Conservation (phyloP, 2,329 filamentous ascomycete genomes). For the Cytospora leucostoma region DNA sequence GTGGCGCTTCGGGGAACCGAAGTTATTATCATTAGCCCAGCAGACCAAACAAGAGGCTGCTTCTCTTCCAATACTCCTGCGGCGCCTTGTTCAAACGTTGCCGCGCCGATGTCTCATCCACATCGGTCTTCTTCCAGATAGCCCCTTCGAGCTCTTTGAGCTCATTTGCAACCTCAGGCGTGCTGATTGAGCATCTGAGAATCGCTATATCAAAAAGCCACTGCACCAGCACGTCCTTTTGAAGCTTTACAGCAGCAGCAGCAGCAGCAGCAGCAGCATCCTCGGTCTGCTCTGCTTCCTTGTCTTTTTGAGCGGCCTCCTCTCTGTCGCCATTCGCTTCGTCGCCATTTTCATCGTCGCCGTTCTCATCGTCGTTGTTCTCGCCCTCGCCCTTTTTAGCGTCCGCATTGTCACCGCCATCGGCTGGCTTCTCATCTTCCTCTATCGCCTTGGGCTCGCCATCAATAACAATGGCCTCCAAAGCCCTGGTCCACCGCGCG, state of each 20-base stretch:
- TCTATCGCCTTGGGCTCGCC: conserved; percentile 29
- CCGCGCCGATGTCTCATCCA: conserved; percentile 51
- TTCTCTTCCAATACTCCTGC: conserved; percentile 80
- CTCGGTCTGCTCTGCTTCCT: conserved; percentile 22
- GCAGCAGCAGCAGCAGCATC: conserved; percentile 23
- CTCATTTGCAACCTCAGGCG: conserved; percentile 26
- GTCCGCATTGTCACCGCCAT: background rate
- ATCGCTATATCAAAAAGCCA: conserved; percentile 63
- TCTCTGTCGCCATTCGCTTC: conserved; percentile 10
- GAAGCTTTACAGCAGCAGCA: conserved; percentile 31
- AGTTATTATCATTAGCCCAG: conserved; percentile 48
- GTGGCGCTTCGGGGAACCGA: background rate
- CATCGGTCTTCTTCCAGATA: conserved; percentile 46
- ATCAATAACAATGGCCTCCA: conserved; percentile 38
- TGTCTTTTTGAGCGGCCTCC: conserved; percentile 25
- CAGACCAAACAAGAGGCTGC: conserved; percentile 78
- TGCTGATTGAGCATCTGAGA: conserved; percentile 41
- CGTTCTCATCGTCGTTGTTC: conserved; percentile 20
- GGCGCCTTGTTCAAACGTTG: conserved; percentile 63
- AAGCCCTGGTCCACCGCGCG: conserved; percentile 48
- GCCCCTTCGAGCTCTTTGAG: conserved; percentile 50
- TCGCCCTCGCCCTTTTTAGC: conserved; percentile 22
- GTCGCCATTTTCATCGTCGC: conserved; percentile 28
- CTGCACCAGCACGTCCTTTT: conserved; percentile 55
- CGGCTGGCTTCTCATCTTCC: conserved; percentile 19